Evolutionary conservation across 495 filamentous ascomycete genomes (phyloP), one percentile per base, ranked within the genome.

Genomic region (Achaetomiella virescens): DNA sequence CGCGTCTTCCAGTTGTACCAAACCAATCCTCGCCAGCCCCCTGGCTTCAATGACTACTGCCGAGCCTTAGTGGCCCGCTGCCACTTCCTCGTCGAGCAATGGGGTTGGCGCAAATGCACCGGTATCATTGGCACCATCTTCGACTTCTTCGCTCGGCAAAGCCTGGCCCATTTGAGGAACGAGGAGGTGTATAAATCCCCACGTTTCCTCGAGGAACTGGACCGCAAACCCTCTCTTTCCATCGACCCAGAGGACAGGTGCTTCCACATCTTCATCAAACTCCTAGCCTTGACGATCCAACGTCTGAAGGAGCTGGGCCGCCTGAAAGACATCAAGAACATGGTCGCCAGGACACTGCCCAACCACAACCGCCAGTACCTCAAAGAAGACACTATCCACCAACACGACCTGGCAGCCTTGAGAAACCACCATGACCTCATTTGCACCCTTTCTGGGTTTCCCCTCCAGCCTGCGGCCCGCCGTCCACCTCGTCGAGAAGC

Each of bases 341-440:
- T 96, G 20, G 78, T 89, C 5, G 86, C 85, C 63, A 83, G 92
- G 33, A 80, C 91, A 10, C 78, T 95, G 38, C 93, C 93, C 14
- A 97, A 96, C 58, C 90, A 97, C 64, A 85, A 89, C 43, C 84
- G 90, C 18, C 84, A 84, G 43, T 91, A 93, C 61, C 88, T 87
- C 6, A 96, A 91, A 66, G 90, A 96, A 60, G 79, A 90, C 55
- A 72, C 75, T 0, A 72, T 97, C 18, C 80, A 76, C 35, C 81
- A 87, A 60, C 81, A 83, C 49, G 88, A 96, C 55, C 75, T 97
- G n/a, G 84, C 89, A 21, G 86, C 91, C 0, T 72, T 97, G 35
- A 80, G 90, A 55, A 98, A 97, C 64, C 92, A 98, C 59, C 90
- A 96, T 63, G 90, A 97, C 66, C 79, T 98, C 43, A 81, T 98